Conservation (phyloP, 192 early-diverging fungal genomes). For the Podila verticillata region DNA sequence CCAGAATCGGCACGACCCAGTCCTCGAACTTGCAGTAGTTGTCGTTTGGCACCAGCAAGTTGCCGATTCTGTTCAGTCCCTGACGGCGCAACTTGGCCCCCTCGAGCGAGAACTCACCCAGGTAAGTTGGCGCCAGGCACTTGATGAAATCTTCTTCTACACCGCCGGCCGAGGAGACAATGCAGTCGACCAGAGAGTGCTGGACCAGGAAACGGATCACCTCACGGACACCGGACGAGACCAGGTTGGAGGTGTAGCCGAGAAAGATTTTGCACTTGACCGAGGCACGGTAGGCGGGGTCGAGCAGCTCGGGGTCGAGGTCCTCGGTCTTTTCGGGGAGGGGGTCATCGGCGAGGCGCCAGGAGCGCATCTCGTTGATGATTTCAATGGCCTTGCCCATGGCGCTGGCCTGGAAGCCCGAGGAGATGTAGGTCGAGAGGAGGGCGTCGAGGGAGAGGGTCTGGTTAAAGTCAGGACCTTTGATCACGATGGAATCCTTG, state of each 20-base stretch:
- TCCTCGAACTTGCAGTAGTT: constrained; percentile 99
- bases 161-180: constrained; percentile 95
- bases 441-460: constrained; percentile 80
- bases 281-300: constrained; percentile 66
- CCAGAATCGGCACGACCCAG: constrained; percentile 96
- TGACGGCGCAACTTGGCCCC: constrained; percentile 85
- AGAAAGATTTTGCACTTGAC: constrained; percentile 97
- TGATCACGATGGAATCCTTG: constrained; percentile 67
- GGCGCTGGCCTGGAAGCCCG: constrained; percentile 94
- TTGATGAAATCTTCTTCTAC: constrained; percentile 99
- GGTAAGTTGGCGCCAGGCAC: constrained; percentile 88
- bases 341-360: constrained; percentile 93
- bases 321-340: constrained; percentile 17
- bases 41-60: constrained; percentile 97
- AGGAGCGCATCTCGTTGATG: constrained; percentile 89
- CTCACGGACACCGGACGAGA: constrained; percentile 95
- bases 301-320: constrained; percentile 62
- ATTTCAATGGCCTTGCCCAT: constrained; percentile 91
- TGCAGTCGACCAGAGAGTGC: constrained; percentile 86
- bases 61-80: constrained; percentile 96
- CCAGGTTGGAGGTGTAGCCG: constrained; percentile 97
- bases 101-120: constrained; percentile 81
- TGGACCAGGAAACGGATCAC: constrained; percentile 90
- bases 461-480: constrained; percentile 95
- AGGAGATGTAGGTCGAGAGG: constrained; percentile 74